Evolutionary conservation across 768 basidiomycete species (phyloP), one percentile per base, ranked within the genome.

Genomic region (Podaxis carcinomalis): DNA sequence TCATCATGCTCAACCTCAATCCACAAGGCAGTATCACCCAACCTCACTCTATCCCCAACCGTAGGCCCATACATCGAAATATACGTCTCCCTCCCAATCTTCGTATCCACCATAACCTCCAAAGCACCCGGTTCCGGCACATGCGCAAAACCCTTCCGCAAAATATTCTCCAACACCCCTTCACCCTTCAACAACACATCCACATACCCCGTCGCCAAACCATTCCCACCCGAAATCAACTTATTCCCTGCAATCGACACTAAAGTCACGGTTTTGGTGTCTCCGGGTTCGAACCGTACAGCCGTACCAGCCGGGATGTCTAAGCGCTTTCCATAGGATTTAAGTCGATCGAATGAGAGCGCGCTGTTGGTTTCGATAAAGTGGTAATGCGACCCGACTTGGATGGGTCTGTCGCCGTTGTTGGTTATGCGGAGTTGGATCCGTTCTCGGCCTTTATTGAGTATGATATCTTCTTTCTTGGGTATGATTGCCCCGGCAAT

Each of bases 11-110:
- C 96, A 1, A 99, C 90, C 73, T 94, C 85, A 64, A 98, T 79
- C 94, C 95, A 98, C 6, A 99, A 80, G 40, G 78, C 76, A 7
- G 92, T 96, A 70, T 99, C 97, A 10, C 90, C 97, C 19, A 99
- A 78, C 52, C 92, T 80, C 28, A 99, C 82, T 21, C 88, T 79
- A 74, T 99, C 96, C 0, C 96, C 97, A 1, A 83, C 83, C 0
- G 97, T 98, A 0, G 97, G 97, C 0, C 97, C 97, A 73, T 85
- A 99, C 94, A 98, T 97, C 5, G 89, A 86, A 4, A 92, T 87
- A 73, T 98, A 98, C 47, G 85, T 78, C 47, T 90, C 85, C 47
- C 90, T 77, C 25, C 81, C 77, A 16, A 95, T 79, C 27, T 80
- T 79, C 32, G 81, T 84, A 57, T 88, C 84, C 32, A 66, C 65